Conservation (phyloP, 495 filamentous ascomycete genomes). For the Talaromyces thailandensis region DNA sequence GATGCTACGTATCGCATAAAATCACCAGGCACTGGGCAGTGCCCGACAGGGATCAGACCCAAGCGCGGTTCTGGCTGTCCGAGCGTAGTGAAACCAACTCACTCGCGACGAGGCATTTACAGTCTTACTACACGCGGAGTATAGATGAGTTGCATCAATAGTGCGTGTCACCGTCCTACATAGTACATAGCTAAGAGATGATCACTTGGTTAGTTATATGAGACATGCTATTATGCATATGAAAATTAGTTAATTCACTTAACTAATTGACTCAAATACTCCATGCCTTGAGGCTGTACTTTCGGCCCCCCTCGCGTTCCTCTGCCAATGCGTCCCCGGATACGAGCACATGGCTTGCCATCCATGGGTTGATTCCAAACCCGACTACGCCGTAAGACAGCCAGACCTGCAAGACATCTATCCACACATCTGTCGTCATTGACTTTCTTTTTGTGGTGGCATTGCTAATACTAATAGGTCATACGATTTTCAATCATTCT, state of each 20-base stretch:
- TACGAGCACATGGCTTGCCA: neutral
- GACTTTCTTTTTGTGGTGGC: neutral
- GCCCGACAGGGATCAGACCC: neutral
- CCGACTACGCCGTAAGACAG: neutral
- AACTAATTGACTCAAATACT: too few species aligned
- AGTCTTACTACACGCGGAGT: neutral
- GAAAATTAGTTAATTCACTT: too few species aligned
- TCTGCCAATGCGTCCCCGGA: neutral
- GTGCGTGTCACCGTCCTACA: neutral
- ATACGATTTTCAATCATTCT: neutral
- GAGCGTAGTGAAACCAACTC: neutral
- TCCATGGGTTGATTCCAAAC: neutral
- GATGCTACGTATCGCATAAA: neutral
- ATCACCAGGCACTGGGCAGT: neutral
- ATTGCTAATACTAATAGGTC: neutral
- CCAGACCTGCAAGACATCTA: neutral
- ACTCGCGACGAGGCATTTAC: neutral
- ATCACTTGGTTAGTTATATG: neutral
- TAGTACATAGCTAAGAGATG: neutral
- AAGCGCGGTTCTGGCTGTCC: neutral
- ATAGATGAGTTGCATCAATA: neutral
- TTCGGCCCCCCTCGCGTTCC: neutral
- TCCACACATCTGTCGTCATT: neutral
- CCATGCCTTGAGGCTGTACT: neutral
- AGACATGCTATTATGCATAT: neutral